Base-by-base conservation (phyloP, 441 rosid species). In the Breynia disticha region DNA sequence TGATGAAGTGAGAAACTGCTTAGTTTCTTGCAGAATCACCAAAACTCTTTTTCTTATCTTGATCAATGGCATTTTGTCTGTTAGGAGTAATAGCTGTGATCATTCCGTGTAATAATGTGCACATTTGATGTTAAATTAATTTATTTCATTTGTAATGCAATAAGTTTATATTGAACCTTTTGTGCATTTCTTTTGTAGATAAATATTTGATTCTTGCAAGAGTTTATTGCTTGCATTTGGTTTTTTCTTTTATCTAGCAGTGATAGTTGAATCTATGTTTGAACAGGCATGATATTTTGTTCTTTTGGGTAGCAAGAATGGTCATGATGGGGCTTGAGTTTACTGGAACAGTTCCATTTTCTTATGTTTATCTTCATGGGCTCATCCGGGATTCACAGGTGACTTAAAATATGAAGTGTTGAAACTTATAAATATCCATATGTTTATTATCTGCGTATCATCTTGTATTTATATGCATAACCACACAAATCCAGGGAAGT, bases 221-320 rank as follows among this genome's bases (percentile, higher is more conserved):
- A 24, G 32, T 24, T 24, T 24, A 24, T 24, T 24, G 7, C 32
- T 24, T 24, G 3, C 32, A 7, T 24, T 24, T 17, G 41, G 15
- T 44, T 50, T 11, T 21, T 58, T n/a, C 32, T 61, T 52, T 57
- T 63, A 53, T 18, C 28, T 52, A 37, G 54, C 48, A 38, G 44
- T 57, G 44, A 54, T 51, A 37, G 54, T 59, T 73, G 59, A 44
- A 71, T 50, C 54, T 61, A 35, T 76, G 55, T 72, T 76, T 77
- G 72, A 65, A 59, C 94, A 91, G 98, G 82, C 98, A 91, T 78
- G 98, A 91, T 66, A 91, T 91, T 65, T 69, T 91, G 66, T 91
- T 91, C 86, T 91, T 91, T 63, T 91, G 98, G 98, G 98, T 87
- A 48, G 98, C 98, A 66, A 85, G 98, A 74, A 91, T 91, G 98